Percentiles rank a stretch among this genome's conserved stretches.
These are phyloP conservation scores for Haplographium delicatum DNA, from an alignment of 495 filamentous ascomycete genomes.

Conservation along the genomic window DNA sequence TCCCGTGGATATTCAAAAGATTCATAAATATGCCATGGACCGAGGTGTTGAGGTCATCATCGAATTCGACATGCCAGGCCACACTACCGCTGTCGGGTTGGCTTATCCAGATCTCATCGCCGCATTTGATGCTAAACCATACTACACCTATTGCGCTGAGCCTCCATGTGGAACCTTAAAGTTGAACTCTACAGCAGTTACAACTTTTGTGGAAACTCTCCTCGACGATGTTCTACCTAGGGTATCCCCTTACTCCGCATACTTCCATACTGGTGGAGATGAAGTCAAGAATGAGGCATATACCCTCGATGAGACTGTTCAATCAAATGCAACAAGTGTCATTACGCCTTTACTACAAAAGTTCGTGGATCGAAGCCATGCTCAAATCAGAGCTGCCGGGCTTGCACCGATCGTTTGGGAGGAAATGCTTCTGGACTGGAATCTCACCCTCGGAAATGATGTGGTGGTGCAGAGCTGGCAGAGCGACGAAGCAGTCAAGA, in stretches of 20 bases:
- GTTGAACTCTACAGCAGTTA: conserved; percentile 61
- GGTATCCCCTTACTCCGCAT: conserved; percentile 55
- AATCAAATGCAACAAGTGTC: conserved; percentile 52
- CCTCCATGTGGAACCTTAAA: conserved; percentile 73
- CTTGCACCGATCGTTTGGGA: conserved; percentile 75
- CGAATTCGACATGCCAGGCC: conserved; percentile 80
- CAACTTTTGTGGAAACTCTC: conserved; percentile 61
- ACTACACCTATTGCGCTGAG: conserved; percentile 61
- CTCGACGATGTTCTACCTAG: conserved; percentile 69
- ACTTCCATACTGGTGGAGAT: conserved; percentile 82
- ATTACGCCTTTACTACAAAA: conserved; percentile 66
- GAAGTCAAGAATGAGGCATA: conserved; percentile 74
- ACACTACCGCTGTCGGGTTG: conserved; percentile 58
- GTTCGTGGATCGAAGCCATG: conserved; percentile 62
- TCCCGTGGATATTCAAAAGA: conserved; percentile 51
- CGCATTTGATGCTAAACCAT: conserved; percentile 64
- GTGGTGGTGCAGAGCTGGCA: conserved; percentile 73
- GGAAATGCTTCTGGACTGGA: conserved; percentile 72
- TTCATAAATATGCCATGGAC: conserved; percentile 61
- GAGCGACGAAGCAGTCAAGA: conserved; percentile 47
- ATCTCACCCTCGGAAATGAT: conserved; percentile 58
- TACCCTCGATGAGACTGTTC: conserved; percentile 61
- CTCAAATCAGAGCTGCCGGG: conserved; percentile 48
- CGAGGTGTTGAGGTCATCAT: conserved; percentile 68
- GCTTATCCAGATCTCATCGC: conserved; percentile 69